phyloP scores from a whole-genome alignment of 768 basidiomycete genomes.

The Russula ochroleuca region DNA sequence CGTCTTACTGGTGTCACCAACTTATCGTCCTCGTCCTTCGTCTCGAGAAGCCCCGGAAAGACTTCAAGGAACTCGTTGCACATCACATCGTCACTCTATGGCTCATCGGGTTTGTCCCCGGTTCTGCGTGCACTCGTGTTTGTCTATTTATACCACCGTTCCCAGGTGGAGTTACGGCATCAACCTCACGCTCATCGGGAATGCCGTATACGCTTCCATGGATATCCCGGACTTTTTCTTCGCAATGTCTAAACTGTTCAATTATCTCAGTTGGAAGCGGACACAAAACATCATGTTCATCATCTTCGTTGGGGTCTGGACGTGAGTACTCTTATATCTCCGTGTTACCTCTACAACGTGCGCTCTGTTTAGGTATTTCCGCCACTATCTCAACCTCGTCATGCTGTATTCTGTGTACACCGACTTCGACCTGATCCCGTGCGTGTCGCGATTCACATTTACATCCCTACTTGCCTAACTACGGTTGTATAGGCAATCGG shows the following conservation, averaged over 20 bases:
- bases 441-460: conserved; percentile 33
- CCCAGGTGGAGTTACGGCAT: conserved; percentile 76
- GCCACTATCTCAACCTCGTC: conserved; percentile 82
- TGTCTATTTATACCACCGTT: conserved; percentile 11
- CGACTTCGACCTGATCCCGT: conserved; percentile 75
- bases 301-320: conserved; percentile 70
- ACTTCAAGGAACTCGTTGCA: conserved; percentile 77
- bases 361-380: conserved; percentile 66
- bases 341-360: neutral
- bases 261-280: conserved; percentile 71
- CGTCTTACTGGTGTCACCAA: conserved; percentile 93
- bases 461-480: neutral
- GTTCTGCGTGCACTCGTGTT: neutral
- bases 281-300: conserved; percentile 61
- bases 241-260: conserved; percentile 82
- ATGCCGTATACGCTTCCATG: conserved; percentile 94
- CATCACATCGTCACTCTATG: conserved; percentile 95
- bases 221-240: conserved; percentile 89
- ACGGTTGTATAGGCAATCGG: conserved; percentile 42
- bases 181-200: conserved; percentile 84
- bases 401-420: conserved; percentile 87
- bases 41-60: conserved; percentile 93
- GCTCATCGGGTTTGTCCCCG: conserved; percentile 69
- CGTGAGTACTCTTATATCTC: conserved; percentile 49
- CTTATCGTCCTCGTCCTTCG: conserved; percentile 76